A percentile compares a stretch with the other conserved stretches of the same genome.
Conservation (phyloP, 2,329 filamentous ascomycete genomes). For the Lomentospora prolificans region DNA sequence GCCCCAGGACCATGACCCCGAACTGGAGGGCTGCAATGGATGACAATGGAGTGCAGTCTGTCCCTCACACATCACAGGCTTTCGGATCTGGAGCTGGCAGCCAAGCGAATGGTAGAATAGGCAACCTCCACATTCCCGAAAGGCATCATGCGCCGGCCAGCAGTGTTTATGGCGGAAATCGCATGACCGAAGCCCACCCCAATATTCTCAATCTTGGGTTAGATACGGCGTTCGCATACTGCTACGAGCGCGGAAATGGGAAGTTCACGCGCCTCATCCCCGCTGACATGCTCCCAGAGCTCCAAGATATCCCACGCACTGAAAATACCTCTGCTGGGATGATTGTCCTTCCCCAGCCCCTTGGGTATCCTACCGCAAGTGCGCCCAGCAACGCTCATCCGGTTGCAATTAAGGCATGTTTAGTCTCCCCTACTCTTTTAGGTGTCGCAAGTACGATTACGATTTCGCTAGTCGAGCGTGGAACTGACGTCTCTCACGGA, state of each 20-base stretch:
- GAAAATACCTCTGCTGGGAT: slow-evolving; percentile 31
- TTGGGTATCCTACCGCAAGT: background rate
- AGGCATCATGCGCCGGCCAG: background rate
- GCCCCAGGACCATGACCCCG: background rate
- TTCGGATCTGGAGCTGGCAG: background rate
- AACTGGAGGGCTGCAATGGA: background rate
- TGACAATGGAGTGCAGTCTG: background rate
- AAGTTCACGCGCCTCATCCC: slow-evolving; percentile 44
- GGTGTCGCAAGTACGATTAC: background rate
- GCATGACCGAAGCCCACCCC: background rate
- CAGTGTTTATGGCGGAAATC: background rate
- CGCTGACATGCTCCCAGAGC: slow-evolving; percentile 39
- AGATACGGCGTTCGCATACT: slow-evolving; percentile 33
- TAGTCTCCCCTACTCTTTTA: background rate
- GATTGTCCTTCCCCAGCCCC: slow-evolving; percentile 31
- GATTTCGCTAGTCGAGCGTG: no score
- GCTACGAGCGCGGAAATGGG: slow-evolving; percentile 42
- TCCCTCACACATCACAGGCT: background rate
- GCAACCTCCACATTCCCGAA: background rate
- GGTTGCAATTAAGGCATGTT: background rate
- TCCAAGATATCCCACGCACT: slow-evolving; percentile 31
- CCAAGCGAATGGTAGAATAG: background rate
- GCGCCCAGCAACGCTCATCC: background rate
- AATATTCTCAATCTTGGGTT: background rate
- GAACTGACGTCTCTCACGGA: no score